A percentile compares a stretch with the other conserved stretches of the same genome.
Evolutionary conservation across 345 rosid species (phyloP).

Genomic region (Syzygium oleosum): DNA sequence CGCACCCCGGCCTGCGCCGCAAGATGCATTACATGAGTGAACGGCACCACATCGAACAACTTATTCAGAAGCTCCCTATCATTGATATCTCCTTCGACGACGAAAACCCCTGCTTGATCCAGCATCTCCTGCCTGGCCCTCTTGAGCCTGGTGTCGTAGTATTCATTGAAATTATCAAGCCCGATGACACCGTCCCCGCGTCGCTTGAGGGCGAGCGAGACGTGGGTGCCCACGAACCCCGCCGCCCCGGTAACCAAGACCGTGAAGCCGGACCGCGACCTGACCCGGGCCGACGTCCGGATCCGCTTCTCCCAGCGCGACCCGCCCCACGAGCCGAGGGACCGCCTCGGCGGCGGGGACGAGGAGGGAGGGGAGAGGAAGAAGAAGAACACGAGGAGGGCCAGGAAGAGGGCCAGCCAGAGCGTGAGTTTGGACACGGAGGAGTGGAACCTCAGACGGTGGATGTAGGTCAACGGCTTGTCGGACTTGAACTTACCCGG

Average conservation of each 20-base stretch:
- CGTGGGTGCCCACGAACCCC: conserved; percentile 31
- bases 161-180: conserved; percentile 21
- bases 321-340: conserved; percentile 17
- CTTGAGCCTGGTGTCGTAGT: conserved; percentile 20
- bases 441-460: conserved; percentile 22
- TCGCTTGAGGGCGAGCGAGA: conserved; percentile 19
- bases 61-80: conserved; percentile 15
- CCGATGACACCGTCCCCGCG: conserved; percentile 34
- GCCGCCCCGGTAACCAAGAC: conserved; percentile 33
- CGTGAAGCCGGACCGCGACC: conserved; percentile 4
- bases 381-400: conserved; percentile 25
- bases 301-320: conserved; percentile 21
- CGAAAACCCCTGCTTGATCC: conserved; percentile 4
- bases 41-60: conserved; percentile 19
- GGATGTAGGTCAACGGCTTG: conserved; percentile 9
- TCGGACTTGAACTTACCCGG: conserved; percentile 40
- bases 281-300: conserved; percentile 8
- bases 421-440: conserved; percentile 21
- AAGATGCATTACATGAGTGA: conserved; percentile 29
- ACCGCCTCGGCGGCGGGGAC: background rate
- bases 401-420: conserved; percentile 25
- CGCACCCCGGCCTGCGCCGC: conserved; percentile 37
- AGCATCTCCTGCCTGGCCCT: conserved; percentile 17
- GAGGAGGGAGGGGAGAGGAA: conserved; percentile 18
- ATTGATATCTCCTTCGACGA: conserved; percentile 25